Evolutionary conservation across 1,284 basidiomycete species (phyloP).

Genomic region (Trametes versicolor): DNA sequence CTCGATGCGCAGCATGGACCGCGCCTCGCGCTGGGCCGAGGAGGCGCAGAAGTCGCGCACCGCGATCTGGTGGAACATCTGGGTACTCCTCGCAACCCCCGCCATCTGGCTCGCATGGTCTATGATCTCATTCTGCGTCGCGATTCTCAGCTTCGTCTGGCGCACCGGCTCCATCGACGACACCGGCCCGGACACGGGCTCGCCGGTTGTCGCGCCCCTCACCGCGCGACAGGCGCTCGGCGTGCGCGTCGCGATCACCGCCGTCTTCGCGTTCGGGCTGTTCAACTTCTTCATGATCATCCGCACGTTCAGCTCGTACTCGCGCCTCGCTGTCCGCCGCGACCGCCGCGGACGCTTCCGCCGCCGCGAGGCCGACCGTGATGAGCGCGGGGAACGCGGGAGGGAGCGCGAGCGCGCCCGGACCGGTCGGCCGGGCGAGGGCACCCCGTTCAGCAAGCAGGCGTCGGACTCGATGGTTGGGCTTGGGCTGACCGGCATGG

Average conservation of each 20-base stretch:
- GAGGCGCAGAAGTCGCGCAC: conserved; percentile 75
- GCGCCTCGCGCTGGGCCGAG: conserved; percentile 82
- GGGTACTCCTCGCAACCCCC: conserved; percentile 80
- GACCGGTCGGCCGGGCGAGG: conserved; percentile 26
- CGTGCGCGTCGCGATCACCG: conserved; percentile 66
- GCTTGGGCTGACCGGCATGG: conserved; percentile 36
- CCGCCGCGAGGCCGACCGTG: conserved; percentile 19
- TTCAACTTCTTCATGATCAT: conserved; percentile 72
- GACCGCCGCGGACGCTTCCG: conserved; percentile 33
- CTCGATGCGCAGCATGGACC: conserved; percentile 82
- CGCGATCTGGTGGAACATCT: conserved; percentile 80
- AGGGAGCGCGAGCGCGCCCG: conserved; percentile 29
- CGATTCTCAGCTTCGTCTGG: conserved; percentile 81
- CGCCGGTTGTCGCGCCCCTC: conserved; percentile 36
- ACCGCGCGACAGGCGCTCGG: conserved; percentile 51
- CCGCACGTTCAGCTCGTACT: conserved; percentile 69
- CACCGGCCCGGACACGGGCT: conserved; percentile 30
- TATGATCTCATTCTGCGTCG: conserved; percentile 71
- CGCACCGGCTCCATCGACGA: conserved; percentile 65
- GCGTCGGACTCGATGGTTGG: conserved; percentile 37
- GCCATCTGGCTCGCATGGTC: conserved; percentile 82
- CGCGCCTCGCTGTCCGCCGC: conserved; percentile 40
- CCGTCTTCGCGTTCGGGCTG: conserved; percentile 65
- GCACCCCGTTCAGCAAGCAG: conserved; percentile 28
- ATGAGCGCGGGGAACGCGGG: conserved; percentile 23